A percentile compares a stretch with the other conserved stretches of the same genome.
Conservation (phyloP, 106 monocot species). For the Dactylorhiza incarnata region DNA sequence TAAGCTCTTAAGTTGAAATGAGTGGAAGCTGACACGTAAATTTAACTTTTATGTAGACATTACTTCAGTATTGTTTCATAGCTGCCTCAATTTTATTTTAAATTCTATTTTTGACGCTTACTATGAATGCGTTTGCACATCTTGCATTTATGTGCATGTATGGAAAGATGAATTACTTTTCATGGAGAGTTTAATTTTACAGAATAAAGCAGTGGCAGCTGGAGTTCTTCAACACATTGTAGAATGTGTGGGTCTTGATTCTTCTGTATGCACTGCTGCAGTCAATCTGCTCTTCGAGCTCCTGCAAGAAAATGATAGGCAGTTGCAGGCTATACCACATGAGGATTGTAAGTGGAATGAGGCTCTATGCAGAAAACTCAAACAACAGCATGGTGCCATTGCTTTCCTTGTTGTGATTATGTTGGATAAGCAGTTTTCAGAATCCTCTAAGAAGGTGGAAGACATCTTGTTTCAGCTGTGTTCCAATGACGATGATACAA, state of each 20-base stretch:
- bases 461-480: slow-evolving; percentile 17
- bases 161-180: not conserved
- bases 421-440: not conserved
- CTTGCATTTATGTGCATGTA: not conserved
- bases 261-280: slow-evolving; percentile 7
- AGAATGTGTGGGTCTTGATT: not conserved
- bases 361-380: slow-evolving; percentile 8
- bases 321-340: not conserved
- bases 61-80: not conserved
- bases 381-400: slow-evolving; percentile 4
- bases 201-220: slow-evolving; percentile 17
- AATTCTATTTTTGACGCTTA: not conserved
- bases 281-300: slow-evolving; percentile 15
- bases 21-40: not conserved
- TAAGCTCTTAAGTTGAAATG: not conserved
- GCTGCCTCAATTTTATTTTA: not conserved
- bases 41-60: not conserved
- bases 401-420: slow-evolving; percentile 11
- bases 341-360: slow-evolving; percentile 10
- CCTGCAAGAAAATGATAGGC: slow-evolving; percentile 4
- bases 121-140: not conserved
- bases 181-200: not conserved
- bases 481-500: slow-evolving; percentile 14
- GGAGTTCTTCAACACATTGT: slow-evolving; percentile 11
- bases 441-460: slow-evolving; percentile 17